Percentiles rank a stretch among this genome's conserved stretches.
These are phyloP conservation scores for Boletus sp. DNA, from an alignment of 768 basidiomycete genomes.

Conservation along the genomic window DNA sequence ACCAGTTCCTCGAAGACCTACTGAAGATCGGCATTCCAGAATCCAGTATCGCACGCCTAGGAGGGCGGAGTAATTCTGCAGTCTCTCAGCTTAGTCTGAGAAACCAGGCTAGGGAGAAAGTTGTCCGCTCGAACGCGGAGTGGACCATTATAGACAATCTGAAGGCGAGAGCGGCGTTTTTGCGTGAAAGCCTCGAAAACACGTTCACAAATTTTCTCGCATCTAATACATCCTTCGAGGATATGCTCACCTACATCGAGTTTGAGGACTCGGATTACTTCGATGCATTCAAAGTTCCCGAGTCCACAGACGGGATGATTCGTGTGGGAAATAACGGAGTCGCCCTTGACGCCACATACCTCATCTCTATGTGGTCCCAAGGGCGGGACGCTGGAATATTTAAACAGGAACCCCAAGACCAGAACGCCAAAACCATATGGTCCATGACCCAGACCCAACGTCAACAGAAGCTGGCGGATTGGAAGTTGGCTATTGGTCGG, in stretches of 20 bases:
- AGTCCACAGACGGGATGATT: slow-evolving; percentile 44
- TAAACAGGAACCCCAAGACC: slow-evolving; percentile 22
- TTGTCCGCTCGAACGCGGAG: slow-evolving; percentile 31
- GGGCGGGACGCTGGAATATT: slow-evolving; percentile 48
- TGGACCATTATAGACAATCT: slow-evolving; percentile 43
- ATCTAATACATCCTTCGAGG: slow-evolving; percentile 17
- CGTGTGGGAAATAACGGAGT: slow-evolving; percentile 42
- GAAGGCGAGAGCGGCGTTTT: slow-evolving; percentile 22
- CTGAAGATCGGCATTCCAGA: slow-evolving; percentile 58
- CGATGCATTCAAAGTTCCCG: slow-evolving; percentile 45
- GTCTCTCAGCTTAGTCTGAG: slow-evolving; percentile 48
- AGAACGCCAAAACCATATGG: slow-evolving; percentile 36
- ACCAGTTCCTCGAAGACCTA: slow-evolving; percentile 63
- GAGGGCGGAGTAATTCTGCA: slow-evolving; percentile 49
- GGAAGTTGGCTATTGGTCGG: slow-evolving; percentile 36
- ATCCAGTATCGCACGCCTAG: slow-evolving; percentile 49
- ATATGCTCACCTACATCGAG: slow-evolving; percentile 48
- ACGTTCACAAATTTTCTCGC: slow-evolving; percentile 31
- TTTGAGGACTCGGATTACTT: slow-evolving; percentile 48
- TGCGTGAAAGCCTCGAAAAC: slow-evolving; percentile 22
- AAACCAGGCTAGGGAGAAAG: slow-evolving; percentile 33
- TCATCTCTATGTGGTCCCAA: slow-evolving; percentile 46
- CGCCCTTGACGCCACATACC: slow-evolving; percentile 37
- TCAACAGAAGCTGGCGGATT: slow-evolving; percentile 26
- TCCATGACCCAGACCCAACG: slow-evolving; percentile 31